Evolutionary conservation across 1,284 basidiomycete species (phyloP).

Genomic region (Cryptococcus floricola): DNA sequence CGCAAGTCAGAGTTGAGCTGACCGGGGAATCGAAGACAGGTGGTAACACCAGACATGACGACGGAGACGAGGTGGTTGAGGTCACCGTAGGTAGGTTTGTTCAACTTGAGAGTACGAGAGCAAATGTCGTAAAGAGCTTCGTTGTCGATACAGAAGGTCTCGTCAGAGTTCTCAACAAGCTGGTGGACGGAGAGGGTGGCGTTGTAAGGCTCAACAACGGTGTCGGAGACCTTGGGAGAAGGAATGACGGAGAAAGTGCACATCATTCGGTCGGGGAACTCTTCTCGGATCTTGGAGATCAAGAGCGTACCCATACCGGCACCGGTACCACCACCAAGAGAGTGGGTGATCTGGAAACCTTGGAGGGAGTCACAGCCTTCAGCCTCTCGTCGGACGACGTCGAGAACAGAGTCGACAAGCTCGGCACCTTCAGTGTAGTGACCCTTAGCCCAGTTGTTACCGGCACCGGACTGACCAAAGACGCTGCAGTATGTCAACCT

Average conservation of each 20-base stretch:
- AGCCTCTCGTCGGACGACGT: slow-evolving; percentile 60
- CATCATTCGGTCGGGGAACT: slow-evolving; percentile 63
- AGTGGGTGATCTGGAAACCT: slow-evolving; percentile 62
- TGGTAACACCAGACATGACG: slow-evolving; percentile 81
- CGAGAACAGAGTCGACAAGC: slow-evolving; percentile 57
- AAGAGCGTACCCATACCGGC: slow-evolving; percentile 61
- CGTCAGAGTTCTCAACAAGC: slow-evolving; percentile 62
- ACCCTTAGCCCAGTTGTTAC: slow-evolving; percentile 60
- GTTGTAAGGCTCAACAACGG: slow-evolving; percentile 63
- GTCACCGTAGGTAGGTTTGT: slow-evolving; percentile 90
- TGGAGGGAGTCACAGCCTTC: slow-evolving; percentile 58
- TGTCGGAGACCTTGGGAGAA: slow-evolving; percentile 60
- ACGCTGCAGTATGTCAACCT: slow-evolving; percentile 36
- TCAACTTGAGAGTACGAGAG: slow-evolving; percentile 92
- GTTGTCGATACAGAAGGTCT: slow-evolving; percentile 76
- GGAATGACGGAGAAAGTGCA: slow-evolving; percentile 61
- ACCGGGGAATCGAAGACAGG: slow-evolving; percentile 74
- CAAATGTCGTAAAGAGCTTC: slow-evolving; percentile 98
- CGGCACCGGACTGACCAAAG: slow-evolving; percentile 57
- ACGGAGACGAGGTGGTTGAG: slow-evolving; percentile 95
- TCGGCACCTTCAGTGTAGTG: slow-evolving; percentile 55
- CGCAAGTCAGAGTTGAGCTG: slow-evolving; percentile 96
- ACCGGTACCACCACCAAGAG: slow-evolving; percentile 61
- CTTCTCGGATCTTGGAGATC: slow-evolving; percentile 61
- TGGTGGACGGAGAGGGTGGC: slow-evolving; percentile 60